phyloP scores from a whole-genome alignment of 805 yeast species.

The Wickerhamiella alocasiicola region DNA sequence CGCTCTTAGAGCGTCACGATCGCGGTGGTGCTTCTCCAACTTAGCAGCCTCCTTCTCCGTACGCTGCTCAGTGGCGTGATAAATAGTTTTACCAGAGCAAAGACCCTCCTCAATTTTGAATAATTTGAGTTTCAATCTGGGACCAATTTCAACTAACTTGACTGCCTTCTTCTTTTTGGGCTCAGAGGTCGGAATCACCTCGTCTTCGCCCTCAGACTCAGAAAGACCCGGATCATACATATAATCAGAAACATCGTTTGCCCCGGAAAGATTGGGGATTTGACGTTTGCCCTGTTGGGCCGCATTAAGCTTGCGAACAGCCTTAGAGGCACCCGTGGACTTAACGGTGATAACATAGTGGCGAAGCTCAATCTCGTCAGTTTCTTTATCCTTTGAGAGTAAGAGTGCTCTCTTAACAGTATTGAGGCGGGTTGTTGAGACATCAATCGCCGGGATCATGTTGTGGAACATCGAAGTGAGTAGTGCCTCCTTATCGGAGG shows the following conservation, averaged over 20 bases:
- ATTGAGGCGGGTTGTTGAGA: conserved; percentile 60
- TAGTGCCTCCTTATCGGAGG: conserved; percentile 63
- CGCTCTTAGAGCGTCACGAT: conserved; percentile 48
- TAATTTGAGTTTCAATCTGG: conserved; percentile 63
- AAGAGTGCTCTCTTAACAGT: conserved; percentile 75
- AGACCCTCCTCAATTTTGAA: conserved; percentile 87
- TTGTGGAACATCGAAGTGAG: conserved; percentile 85
- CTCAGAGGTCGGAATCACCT: conserved; percentile 35
- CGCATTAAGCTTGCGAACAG: conserved; percentile 56
- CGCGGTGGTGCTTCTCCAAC: conserved; percentile 56
- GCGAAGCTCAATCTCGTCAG: conserved; percentile 69
- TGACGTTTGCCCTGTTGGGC: conserved; percentile 49
- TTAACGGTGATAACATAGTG: conserved; percentile 84
- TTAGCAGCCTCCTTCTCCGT: conserved; percentile 44
- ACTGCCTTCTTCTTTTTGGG: conserved; percentile 60
- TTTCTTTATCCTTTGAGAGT: conserved; percentile 57
- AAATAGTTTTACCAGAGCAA: conserved; percentile 77
- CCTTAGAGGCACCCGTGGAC: conserved; percentile 54
- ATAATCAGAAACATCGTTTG: conserved; percentile 69
- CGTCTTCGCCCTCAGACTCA: conserved; percentile 91
- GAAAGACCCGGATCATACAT: conserved; percentile 74
- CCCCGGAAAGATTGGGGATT: conserved; percentile 57
- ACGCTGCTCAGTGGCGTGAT: conserved; percentile 62
- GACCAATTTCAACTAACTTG: conserved; percentile 86
- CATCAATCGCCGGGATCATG: conserved; percentile 90